Base-by-base conservation (phyloP, 164 flowering plant genomes). In the Nymphaea thermarum region DNA sequence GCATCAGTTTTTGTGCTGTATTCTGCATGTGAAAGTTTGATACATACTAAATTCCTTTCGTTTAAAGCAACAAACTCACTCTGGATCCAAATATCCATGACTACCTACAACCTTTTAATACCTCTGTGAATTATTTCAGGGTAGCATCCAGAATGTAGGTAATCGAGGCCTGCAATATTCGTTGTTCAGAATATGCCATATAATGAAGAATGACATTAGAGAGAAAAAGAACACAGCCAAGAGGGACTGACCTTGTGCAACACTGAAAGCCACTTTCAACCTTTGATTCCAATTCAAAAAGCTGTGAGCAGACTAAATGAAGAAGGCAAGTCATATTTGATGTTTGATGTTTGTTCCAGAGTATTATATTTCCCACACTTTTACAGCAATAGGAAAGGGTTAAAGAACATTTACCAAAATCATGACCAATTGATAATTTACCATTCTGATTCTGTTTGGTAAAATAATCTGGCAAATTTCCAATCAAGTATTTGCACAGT, bases 91-190 rank as follows among this genome's bases (percentile, higher is more conserved):
- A 53, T 84, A 84, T 0, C 90, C 88, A 1, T 73, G 82, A 17
- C 83, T 82, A 42, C 89, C 89, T 43, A 71, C 76, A 25, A 80
- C 73, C 15, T 10, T 43, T 84, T 85, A 43, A 85, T 70, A 70
- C 83, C 87, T 74, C 87, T 78, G 69, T 83, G 89, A 42, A 83
- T 55, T 43, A 84, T 77, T 3, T 83, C 84, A 68, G 86, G 87
- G 67, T 71, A 73, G 72, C 84, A 81, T 16, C 84, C 86, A 70
- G 65, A 68, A 66, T 80, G 84, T 68, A 84, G 57, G 70, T 84
- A 84, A 64, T 82, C 85, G 77, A 84, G 68, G 25, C 88, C 90
- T 83, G 55, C 74, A 75, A 44, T 65, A 25, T 25, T 25, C 8
- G 3, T 7, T 2, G 14, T 25, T 63, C 11, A 4, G 14, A 51